phyloP scores from a whole-genome alignment of 2,329 filamentous ascomycete genomes.

The Pseudogymnoascus sp. region DNA sequence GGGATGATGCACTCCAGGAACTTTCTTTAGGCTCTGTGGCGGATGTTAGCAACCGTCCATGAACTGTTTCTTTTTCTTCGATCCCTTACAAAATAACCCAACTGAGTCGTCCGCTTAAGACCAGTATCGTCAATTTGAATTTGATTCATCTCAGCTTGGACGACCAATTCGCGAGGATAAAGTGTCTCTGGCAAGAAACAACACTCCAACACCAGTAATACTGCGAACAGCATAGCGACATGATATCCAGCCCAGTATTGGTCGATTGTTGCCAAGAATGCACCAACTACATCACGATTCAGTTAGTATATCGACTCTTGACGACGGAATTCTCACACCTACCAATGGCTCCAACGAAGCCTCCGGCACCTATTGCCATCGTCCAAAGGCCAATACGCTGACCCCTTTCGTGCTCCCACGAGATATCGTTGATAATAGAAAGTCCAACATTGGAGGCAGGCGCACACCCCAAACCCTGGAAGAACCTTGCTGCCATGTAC shows the following conservation, averaged over 20 bases:
- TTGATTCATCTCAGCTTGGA: background rate
- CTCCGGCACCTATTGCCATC: slow-evolving; percentile 45
- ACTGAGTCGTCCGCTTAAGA: slow-evolving; percentile 17
- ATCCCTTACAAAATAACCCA: slow-evolving; percentile 26
- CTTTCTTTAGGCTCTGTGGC: slow-evolving; percentile 37
- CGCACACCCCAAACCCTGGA: slow-evolving; percentile 48
- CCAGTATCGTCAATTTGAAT: background rate
- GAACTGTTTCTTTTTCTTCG: slow-evolving; percentile 25
- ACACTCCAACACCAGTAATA: slow-evolving; percentile 40
- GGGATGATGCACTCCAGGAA: slow-evolving; percentile 45
- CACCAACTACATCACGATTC: slow-evolving; percentile 34
- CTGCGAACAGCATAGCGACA: slow-evolving; percentile 43
- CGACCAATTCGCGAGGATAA: slow-evolving; percentile 37
- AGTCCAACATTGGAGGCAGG: slow-evolving; percentile 48
- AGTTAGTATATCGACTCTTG: slow-evolving; percentile 9
- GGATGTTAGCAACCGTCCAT: slow-evolving; percentile 24
- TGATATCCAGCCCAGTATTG: slow-evolving; percentile 48
- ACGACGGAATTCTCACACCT: slow-evolving; percentile 15
- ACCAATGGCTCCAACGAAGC: slow-evolving; percentile 41
- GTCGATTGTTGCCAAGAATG: slow-evolving; percentile 41
- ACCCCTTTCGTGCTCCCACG: slow-evolving; percentile 48
- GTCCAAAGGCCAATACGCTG: slow-evolving; percentile 50
- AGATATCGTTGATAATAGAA: slow-evolving; percentile 46
- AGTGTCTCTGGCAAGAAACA: slow-evolving; percentile 47
- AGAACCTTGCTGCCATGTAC: slow-evolving; percentile 52